phyloP scores from a whole-genome alignment of 2,329 filamentous ascomycete genomes.

The Elsinoe ampelina region DNA sequence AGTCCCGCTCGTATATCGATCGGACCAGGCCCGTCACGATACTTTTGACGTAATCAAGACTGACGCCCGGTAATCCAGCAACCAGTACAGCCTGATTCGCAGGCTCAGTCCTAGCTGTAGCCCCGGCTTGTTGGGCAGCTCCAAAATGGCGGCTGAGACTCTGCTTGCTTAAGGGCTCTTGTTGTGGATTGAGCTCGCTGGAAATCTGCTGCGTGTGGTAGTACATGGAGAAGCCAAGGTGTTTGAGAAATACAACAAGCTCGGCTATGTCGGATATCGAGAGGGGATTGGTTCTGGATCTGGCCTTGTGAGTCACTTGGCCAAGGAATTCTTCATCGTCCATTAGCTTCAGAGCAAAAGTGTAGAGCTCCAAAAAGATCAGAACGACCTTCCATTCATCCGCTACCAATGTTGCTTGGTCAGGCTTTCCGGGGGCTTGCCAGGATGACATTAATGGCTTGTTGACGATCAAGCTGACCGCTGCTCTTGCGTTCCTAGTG shows the following conservation, averaged over 20 bases:
- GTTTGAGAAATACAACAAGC: conserved; percentile 78
- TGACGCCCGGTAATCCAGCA: conserved; percentile 60
- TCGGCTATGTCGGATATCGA: conserved; percentile 60
- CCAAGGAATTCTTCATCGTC: conserved; percentile 84
- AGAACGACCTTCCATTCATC: conserved; percentile 83
- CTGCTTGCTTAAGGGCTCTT: conserved; percentile 9
- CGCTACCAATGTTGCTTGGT: conserved; percentile 35
- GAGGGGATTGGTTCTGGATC: conserved; percentile 57
- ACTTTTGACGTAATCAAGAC: conserved; percentile 67
- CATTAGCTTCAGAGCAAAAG: conserved; percentile 82
- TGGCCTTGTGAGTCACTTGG: conserved; percentile 21
- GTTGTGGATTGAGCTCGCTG: conserved; percentile 8
- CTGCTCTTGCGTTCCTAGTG: conserved; percentile 46
- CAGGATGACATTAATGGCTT: conserved; percentile 23
- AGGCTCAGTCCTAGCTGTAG: conserved; percentile 22
- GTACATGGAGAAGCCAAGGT: conserved; percentile 79
- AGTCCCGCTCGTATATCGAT: conserved; percentile 90
- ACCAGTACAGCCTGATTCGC: conserved; percentile 39
- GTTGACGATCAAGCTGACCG: conserved; percentile 47
- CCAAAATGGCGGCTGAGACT: conserved; percentile 23
- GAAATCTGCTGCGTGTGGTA: conserved; percentile 64
- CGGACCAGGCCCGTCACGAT: conserved; percentile 70
- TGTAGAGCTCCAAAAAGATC: conserved; percentile 88
- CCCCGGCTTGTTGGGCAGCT: neutral
- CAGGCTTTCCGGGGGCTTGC: conserved; percentile 25